A percentile compares a stretch with the other conserved stretches of the same genome.
Evolutionary conservation across 2,329 filamentous ascomycete genomes (phyloP).

Genomic region (Colletotrichum nymphaeae): DNA sequence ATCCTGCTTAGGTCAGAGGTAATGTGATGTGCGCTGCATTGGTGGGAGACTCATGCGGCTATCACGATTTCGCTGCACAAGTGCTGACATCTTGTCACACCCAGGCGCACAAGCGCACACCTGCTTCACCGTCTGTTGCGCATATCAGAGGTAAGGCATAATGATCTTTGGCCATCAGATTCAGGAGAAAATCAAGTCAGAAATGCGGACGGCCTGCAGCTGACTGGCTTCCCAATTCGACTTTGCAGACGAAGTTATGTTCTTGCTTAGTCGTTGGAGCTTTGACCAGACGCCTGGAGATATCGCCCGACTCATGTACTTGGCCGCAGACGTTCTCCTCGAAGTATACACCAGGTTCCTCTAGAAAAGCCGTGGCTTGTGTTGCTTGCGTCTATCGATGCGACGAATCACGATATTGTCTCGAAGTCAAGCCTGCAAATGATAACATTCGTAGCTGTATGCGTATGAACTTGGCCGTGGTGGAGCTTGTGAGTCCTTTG

Average conservation of each 20-base stretch:
- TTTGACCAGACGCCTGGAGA: neutral
- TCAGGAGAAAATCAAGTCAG: neutral
- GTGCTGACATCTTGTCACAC: slow-evolving; percentile 35
- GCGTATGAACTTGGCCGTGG: slow-evolving; percentile 14
- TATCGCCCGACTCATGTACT: neutral
- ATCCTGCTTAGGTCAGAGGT: slow-evolving; percentile 1
- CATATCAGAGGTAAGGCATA: neutral
- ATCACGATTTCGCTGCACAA: slow-evolving; percentile 29
- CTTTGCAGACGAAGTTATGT: neutral
- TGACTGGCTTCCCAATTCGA: neutral
- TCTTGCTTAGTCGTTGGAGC: neutral
- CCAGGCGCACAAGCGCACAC: slow-evolving; percentile 26
- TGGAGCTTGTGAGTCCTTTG: slow-evolving; percentile 9
- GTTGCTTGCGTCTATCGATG: slow-evolving; percentile 11
- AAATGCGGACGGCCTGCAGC: neutral
- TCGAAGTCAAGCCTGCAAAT: slow-evolving; percentile 19
- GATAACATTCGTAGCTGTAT: neutral
- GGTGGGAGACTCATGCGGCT: slow-evolving; percentile 28
- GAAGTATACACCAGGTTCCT: neutral
- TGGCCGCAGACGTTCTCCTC: neutral
- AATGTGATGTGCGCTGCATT: slow-evolving; percentile 30
- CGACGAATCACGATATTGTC: slow-evolving; percentile 5
- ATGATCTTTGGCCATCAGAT: neutral
- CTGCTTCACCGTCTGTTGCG: slow-evolving; percentile 23
- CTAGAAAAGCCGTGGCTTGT: slow-evolving; percentile 4